These are phyloP conservation scores for Talaromyces funiculosus DNA, from an alignment of 2,329 filamentous ascomycete genomes.

Conservation along the genomic window DNA sequence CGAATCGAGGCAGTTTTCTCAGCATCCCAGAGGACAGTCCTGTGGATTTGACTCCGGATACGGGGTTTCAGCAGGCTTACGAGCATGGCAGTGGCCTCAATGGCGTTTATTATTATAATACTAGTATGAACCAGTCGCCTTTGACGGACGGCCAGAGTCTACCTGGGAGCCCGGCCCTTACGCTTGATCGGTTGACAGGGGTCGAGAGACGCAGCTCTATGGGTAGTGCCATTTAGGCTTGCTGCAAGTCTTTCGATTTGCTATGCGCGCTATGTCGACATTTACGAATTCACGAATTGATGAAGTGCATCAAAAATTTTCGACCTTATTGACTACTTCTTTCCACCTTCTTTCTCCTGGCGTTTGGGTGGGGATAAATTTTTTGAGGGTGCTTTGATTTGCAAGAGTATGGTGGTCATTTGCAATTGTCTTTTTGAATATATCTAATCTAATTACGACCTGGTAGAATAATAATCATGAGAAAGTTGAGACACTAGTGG, in stretches of 20 bases:
- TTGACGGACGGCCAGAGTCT: slow-evolving; percentile 10
- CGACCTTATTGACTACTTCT: neutral
- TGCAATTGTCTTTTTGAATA: neutral
- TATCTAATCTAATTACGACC: neutral
- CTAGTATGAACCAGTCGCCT: neutral
- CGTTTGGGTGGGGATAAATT: neutral
- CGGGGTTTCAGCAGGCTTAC: neutral
- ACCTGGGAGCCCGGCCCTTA: slow-evolving; percentile 13
- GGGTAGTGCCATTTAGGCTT: neutral
- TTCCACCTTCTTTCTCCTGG: neutral
- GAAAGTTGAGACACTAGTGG: too few relatives aligned
- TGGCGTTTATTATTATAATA: neutral
- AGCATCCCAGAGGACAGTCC: slow-evolving; percentile 29
- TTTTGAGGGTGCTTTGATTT: neutral
- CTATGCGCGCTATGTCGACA: slow-evolving; percentile 32
- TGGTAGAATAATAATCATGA: too few relatives aligned
- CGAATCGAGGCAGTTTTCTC: slow-evolving; percentile 32
- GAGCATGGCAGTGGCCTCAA: neutral
- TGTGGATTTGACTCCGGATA: slow-evolving; percentile 8
- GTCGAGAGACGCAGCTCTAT: slow-evolving; percentile 10
- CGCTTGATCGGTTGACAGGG: slow-evolving; percentile 2
- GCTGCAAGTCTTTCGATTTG: slow-evolving; percentile 13
- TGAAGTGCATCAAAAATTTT: neutral
- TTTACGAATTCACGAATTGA: slow-evolving; percentile 12
- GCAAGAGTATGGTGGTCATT: neutral